These are phyloP conservation scores for Coffea eugenioides DNA, from an alignment of 257 asterid genomes.

Conservation along the genomic window DNA sequence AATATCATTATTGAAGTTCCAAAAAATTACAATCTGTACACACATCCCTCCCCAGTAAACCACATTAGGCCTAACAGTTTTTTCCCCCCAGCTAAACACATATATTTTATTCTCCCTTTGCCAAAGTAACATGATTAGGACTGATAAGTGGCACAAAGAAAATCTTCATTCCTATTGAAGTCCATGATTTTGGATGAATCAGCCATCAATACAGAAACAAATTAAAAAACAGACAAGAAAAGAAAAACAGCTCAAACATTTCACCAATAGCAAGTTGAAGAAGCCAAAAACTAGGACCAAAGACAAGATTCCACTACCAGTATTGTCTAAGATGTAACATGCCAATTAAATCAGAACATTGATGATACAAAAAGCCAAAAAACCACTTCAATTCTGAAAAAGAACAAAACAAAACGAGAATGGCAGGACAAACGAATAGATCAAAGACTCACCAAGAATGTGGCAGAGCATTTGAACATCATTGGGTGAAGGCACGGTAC, in stretches of 20 bases:
- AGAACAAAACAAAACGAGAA: not conserved
- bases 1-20: not conserved
- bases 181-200: not conserved
- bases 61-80: not conserved
- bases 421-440: too few species aligned
- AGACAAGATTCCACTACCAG: not conserved
- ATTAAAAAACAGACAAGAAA: not conserved
- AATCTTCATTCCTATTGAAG: not conserved
- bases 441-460: slow-evolving; percentile 48
- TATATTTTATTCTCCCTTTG: not conserved
- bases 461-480: slow-evolving; percentile 45
- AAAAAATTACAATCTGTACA: not conserved
- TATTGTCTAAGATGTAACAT: not conserved
- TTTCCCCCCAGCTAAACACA: not conserved
- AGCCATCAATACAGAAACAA: not conserved
- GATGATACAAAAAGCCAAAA: not conserved
- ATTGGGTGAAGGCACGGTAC: slow-evolving; percentile 42
- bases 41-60: not conserved
- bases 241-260: too few species aligned
- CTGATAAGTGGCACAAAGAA: not conserved
- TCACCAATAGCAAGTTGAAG: not conserved
- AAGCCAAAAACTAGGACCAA: not conserved
- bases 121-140: not conserved
- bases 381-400: too few species aligned
- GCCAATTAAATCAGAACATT: not conserved